phyloP scores from a whole-genome alignment of 768 basidiomycete species.

The Lactarius akahatsu region DNA sequence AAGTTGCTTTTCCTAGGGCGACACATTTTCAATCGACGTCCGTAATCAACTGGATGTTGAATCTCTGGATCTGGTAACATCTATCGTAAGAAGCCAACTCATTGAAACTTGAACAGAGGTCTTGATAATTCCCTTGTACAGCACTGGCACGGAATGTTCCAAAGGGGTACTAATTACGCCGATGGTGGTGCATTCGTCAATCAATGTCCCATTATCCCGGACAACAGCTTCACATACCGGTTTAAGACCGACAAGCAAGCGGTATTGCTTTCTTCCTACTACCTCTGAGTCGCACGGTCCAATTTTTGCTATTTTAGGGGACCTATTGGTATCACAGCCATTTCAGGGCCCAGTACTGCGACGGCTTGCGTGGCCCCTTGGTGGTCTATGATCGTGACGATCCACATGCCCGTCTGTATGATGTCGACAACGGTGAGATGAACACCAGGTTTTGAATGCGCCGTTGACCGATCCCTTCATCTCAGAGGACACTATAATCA shows the following conservation, averaged over 20 bases:
- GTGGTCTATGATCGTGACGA: slow-evolving; percentile 35
- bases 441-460: neutral
- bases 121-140: slow-evolving; percentile 28
- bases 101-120: neutral
- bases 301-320: slow-evolving; percentile 17
- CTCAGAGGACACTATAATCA: slow-evolving; percentile 31
- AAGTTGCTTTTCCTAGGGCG: slow-evolving; percentile 37
- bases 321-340: slow-evolving; percentile 41
- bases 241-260: slow-evolving; percentile 37
- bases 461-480: neutral
- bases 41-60: slow-evolving; percentile 42
- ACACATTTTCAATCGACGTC: slow-evolving; percentile 44
- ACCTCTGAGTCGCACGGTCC: no score
- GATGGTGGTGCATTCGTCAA: slow-evolving; percentile 44
- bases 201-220: slow-evolving; percentile 48
- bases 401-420: slow-evolving; percentile 30
- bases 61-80: slow-evolving; percentile 49
- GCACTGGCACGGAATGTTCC: slow-evolving; percentile 58
- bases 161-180: slow-evolving; percentile 42
- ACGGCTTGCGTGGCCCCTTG: slow-evolving; percentile 35
- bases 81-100: slow-evolving; percentile 39
- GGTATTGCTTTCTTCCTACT: slow-evolving; percentile 29
- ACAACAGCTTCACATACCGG: slow-evolving; percentile 43
- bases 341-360: slow-evolving; percentile 40
- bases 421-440: slow-evolving; percentile 32